phyloP scores from a whole-genome alignment of 2,329 filamentous ascomycete genomes.

The Ophiostoma fasciatum region DNA sequence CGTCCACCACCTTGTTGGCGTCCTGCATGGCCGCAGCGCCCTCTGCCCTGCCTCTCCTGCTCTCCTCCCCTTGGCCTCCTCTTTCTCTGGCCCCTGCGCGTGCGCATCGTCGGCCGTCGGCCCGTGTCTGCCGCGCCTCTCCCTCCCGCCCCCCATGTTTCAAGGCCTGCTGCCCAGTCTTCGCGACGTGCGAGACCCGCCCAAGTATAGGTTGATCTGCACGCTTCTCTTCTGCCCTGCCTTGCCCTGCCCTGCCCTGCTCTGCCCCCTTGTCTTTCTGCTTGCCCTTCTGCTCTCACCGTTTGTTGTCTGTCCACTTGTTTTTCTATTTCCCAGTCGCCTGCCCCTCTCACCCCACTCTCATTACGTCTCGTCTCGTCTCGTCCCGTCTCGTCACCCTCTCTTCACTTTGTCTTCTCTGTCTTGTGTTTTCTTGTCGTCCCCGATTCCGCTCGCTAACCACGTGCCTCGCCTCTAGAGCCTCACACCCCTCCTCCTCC shows the following conservation, averaged over 20 bases:
- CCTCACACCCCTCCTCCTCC: constrained; percentile 38
- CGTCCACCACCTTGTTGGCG: too few species aligned
- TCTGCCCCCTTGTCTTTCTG: neutral
- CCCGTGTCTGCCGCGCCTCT: too few species aligned
- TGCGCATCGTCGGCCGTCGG: neutral
- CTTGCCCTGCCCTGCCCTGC: neutral
- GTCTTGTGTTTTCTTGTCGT: neutral
- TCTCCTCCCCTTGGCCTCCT: neutral
- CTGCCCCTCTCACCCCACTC: too few species aligned
- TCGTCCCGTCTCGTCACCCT: too few species aligned
- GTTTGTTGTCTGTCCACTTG: too few species aligned
- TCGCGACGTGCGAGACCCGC: constrained; percentile 15
- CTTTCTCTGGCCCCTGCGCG: neutral
- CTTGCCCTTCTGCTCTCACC: neutral
- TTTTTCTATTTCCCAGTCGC: too few species aligned
- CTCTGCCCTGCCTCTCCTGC: too few species aligned
- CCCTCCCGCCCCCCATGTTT: constrained; percentile 12
- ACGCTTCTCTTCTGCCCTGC: neutral
- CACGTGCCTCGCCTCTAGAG: constrained; percentile 30
- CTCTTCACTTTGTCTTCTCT: neutral
- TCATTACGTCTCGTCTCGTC: too few species aligned
- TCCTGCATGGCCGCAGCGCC: too few species aligned
- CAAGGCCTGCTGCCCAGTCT: constrained; percentile 15
- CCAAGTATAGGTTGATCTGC: constrained; percentile 16
- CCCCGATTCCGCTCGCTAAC: constrained; percentile 18